Evolutionary conservation across 495 filamentous ascomycete genomes (phyloP).

Genomic region (Saxophila tyrrhenica): DNA sequence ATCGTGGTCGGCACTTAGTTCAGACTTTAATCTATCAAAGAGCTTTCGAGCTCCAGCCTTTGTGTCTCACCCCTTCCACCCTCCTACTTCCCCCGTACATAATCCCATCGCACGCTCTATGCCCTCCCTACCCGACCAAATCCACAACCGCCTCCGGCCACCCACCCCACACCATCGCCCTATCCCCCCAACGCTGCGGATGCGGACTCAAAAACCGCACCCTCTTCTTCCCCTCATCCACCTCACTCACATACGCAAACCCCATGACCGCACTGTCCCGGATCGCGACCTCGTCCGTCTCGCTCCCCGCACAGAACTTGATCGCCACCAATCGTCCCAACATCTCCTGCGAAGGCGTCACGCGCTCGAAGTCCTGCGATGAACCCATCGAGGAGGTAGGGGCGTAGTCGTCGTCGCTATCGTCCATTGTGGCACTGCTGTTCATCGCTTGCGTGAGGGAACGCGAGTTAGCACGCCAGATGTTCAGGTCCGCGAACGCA

Average conservation of each 20-base stretch:
- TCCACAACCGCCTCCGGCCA: slow-evolving; percentile 33
- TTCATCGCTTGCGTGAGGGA: neutral
- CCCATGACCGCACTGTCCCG: slow-evolving; percentile 80
- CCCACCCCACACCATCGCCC: slow-evolving; percentile 51
- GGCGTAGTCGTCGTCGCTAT: slow-evolving; percentile 19
- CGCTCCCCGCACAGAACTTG: slow-evolving; percentile 37
- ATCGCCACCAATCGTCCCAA: slow-evolving; percentile 67
- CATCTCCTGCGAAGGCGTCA: slow-evolving; percentile 48
- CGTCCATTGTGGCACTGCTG: slow-evolving; percentile 10
- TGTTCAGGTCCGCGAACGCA: slow-evolving; percentile 55
- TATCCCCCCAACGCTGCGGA: slow-evolving; percentile 61
- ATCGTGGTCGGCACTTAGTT: too few relatives aligned
- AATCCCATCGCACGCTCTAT: neutral
- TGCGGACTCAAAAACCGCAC: slow-evolving; percentile 73
- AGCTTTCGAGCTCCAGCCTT: neutral
- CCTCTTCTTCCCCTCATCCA: slow-evolving; percentile 74
- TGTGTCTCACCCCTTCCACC: too few relatives aligned
- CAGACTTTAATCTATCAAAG: too few relatives aligned
- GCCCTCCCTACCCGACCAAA: slow-evolving; percentile 20
- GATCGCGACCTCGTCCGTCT: slow-evolving; percentile 47
- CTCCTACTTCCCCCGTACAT: too few relatives aligned
- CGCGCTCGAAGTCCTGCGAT: slow-evolving; percentile 36
- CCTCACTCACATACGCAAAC: slow-evolving; percentile 81
- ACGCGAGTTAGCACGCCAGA: slow-evolving; percentile 43
- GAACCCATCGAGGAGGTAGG: slow-evolving; percentile 25